Conservation (phyloP, 1,139 yeast genomes). For the Yamadazyma dushanensis region DNA sequence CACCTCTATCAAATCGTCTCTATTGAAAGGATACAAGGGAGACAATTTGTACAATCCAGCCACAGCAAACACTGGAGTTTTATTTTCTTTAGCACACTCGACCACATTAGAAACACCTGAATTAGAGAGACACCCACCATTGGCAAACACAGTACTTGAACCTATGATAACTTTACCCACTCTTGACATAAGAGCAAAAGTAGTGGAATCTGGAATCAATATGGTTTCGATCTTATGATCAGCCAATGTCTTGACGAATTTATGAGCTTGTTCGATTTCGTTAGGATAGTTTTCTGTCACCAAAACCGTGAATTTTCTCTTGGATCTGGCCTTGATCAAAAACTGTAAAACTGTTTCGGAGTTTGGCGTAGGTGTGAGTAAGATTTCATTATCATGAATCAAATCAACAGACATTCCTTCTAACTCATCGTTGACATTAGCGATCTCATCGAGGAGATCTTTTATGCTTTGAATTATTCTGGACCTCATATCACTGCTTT, state of each 20-base stretch:
- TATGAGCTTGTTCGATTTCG: constrained; percentile 71
- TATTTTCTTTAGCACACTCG: constrained; percentile 92
- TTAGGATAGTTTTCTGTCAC: constrained; percentile 94
- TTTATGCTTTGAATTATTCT: constrained; percentile 92
- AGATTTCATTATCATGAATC: constrained; percentile 90
- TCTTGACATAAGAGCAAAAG: constrained; percentile 93
- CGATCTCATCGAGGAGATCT: constrained; percentile 89
- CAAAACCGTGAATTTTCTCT: constrained; percentile 87
- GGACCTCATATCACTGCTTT: constrained; percentile 71
- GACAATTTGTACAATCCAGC: constrained; percentile 93
- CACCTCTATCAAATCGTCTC: constrained; percentile 85
- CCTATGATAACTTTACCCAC: constrained; percentile 96
- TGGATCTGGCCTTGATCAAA: constrained; percentile 80
- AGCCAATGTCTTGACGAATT: constrained; percentile 76
- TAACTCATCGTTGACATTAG: constrained; percentile 85
- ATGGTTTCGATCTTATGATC: constrained; percentile 88
- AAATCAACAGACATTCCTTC: constrained; percentile 89
- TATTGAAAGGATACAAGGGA: constrained; percentile 91
- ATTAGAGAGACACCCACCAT: constrained; percentile 90
- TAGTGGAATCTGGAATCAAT: constrained; percentile 89
- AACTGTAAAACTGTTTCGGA: constrained; percentile 88
- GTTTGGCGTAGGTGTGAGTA: constrained; percentile 91
- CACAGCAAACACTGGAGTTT: constrained; percentile 93
- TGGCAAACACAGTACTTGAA: constrained; percentile 87
- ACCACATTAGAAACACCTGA: constrained; percentile 93